Evolutionary conservation across 108 stramenopile genomes (phyloP).

Genomic region (Licmophora abbreviata): DNA sequence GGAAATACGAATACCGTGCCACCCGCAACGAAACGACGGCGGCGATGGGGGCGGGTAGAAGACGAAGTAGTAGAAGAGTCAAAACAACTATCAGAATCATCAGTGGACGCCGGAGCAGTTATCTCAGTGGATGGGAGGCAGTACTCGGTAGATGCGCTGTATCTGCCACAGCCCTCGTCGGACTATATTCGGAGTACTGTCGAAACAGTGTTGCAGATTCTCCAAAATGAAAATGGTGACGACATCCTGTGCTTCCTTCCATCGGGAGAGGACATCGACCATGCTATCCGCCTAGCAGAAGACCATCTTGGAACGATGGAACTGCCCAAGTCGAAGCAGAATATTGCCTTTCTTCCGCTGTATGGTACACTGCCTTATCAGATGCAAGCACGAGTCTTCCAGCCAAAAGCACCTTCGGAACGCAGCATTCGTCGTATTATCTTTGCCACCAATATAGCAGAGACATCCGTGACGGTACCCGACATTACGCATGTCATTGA

Average conservation of each 20-base stretch:
- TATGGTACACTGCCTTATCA: slow-evolving; percentile 80
- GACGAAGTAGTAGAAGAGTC: not conserved
- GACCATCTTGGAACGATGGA: slow-evolving; percentile 15
- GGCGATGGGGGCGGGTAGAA: slow-evolving; percentile 25
- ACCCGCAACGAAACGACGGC: slow-evolving; percentile 11
- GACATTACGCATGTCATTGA: slow-evolving; percentile 90
- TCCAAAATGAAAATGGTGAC: slow-evolving; percentile 43
- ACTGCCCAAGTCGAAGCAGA: slow-evolving; percentile 2
- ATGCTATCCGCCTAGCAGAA: slow-evolving; percentile 64
- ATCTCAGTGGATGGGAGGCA: slow-evolving; percentile 78
- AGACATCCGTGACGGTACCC: slow-evolving; percentile 91
- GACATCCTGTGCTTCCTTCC: slow-evolving; percentile 94
- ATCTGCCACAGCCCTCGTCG: slow-evolving; percentile 61
- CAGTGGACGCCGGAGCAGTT: slow-evolving; percentile 45
- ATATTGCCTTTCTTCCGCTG: slow-evolving; percentile 69
- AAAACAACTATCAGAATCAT: slow-evolving; percentile 1
- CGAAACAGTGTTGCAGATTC: slow-evolving; percentile 74
- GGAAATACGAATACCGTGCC: not conserved
- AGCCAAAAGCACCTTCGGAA: slow-evolving; percentile 22
- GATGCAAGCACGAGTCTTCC: slow-evolving; percentile 69
- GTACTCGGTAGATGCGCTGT: slow-evolving; percentile 85
- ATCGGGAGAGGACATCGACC: slow-evolving; percentile 89
- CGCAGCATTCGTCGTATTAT: slow-evolving; percentile 51
- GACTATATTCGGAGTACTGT: slow-evolving; percentile 71
- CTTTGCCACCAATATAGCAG: slow-evolving; percentile 90